A percentile compares a stretch with the other conserved stretches of the same genome.
phyloP scores from a whole-genome alignment of 2,329 filamentous ascomycete genomes.

The Dothideomycetes sp. region DNA sequence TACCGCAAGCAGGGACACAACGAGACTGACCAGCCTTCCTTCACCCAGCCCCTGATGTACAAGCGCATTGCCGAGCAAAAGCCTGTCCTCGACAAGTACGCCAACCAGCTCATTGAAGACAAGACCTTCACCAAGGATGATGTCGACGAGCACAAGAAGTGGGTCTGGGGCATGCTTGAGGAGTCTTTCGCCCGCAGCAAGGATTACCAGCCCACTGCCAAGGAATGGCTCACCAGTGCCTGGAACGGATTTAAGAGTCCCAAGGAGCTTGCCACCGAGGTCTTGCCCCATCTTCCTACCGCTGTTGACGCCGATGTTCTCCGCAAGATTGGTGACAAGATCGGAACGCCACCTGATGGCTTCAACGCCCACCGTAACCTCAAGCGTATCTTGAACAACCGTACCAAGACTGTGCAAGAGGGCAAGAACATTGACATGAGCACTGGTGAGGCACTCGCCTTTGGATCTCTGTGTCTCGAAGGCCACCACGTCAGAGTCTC shows the following conservation, averaged over 20 bases:
- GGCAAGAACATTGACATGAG: slow-evolving; percentile 96
- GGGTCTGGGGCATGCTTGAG: slow-evolving; percentile 98
- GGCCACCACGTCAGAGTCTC: slow-evolving; percentile 96
- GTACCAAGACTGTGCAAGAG: slow-evolving; percentile 84
- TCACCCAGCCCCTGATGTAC: slow-evolving; percentile 99
- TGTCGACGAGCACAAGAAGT: slow-evolving; percentile 97
- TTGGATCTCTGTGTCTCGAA: slow-evolving; percentile 81
- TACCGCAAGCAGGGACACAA: slow-evolving; percentile 99
- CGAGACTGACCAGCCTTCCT: slow-evolving; percentile 97
- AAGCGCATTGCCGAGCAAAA: slow-evolving; percentile 85
- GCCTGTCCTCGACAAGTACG: slow-evolving; percentile 80
- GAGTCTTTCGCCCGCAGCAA: slow-evolving; percentile 96
- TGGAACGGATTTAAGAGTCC: slow-evolving; percentile 99
- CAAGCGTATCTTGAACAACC: slow-evolving; percentile 83
- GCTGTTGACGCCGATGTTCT: slow-evolving; percentile 63
- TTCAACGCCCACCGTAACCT: slow-evolving; percentile 91
- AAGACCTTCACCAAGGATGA: slow-evolving; percentile 96
- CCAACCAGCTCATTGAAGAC: slow-evolving; percentile 80
- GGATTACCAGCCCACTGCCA: slow-evolving; percentile 90
- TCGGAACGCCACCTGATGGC: slow-evolving; percentile 68
- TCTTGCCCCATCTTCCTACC: slow-evolving; percentile 83
- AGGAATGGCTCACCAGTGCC: slow-evolving; percentile 96
- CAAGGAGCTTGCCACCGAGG: slow-evolving; percentile 90
- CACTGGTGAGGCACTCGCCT: slow-evolving; percentile 90
- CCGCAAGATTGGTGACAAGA: slow-evolving; percentile 70